Evolutionary conservation across 108 stramenopile genomes (phyloP).

Genomic region (Cyclotella kingstonii): DNA sequence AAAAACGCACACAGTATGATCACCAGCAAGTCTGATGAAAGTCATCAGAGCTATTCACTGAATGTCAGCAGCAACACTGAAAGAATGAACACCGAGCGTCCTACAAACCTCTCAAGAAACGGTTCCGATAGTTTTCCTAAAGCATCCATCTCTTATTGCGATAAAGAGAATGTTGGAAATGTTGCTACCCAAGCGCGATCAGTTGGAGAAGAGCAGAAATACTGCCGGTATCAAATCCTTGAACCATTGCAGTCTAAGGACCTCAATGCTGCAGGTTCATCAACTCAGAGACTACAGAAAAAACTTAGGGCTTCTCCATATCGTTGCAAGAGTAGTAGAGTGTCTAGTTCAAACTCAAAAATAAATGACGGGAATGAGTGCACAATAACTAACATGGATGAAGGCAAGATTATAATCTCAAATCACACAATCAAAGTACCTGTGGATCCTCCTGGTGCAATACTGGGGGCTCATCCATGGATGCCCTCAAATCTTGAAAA

Average conservation of each 20-base stretch:
- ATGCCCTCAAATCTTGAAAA: neutral
- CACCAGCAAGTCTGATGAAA: conserved; percentile 2
- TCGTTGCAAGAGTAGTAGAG: neutral
- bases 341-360: neutral
- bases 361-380: neutral
- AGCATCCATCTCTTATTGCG: neutral
- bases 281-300: conserved; percentile 1
- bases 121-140: neutral
- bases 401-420: too few relatives aligned
- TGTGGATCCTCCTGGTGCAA: conserved; percentile 30
- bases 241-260: neutral
- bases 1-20: too few relatives aligned
- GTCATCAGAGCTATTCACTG: neutral
- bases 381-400: conserved; percentile 1
- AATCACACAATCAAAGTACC: conserved; percentile 11
- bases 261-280: neutral
- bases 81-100: neutral
- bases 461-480: conserved; percentile 16
- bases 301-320: neutral
- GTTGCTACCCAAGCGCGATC: conserved; percentile 6
- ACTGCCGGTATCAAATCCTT: too few relatives aligned
- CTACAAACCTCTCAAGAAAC: neutral
- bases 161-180: conserved; percentile 2
- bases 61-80: neutral
- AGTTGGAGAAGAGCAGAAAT: neutral